These are phyloP conservation scores for Saprolegnia diclina DNA, from an alignment of 352 stramenopile species.

Conservation along the genomic window DNA sequence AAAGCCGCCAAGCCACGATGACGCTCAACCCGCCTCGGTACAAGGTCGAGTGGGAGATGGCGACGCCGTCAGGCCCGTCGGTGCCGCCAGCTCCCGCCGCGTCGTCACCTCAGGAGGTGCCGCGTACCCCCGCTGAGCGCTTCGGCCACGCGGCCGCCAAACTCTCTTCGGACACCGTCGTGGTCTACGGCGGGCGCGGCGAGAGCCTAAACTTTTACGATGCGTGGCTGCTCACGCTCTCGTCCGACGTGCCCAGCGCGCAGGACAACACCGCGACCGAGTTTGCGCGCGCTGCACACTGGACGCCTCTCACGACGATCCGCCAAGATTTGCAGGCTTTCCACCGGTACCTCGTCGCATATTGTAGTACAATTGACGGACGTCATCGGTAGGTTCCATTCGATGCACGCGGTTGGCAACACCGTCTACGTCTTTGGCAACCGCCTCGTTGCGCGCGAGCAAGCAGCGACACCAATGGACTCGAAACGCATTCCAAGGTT, in stretches of 20 bases:
- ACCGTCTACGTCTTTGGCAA: constrained; percentile 23
- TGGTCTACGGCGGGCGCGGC: constrained; percentile 9
- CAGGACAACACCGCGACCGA: background rate
- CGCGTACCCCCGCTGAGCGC: background rate
- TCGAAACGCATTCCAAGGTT: background rate
- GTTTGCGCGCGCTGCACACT: background rate
- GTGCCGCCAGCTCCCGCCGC: no score
- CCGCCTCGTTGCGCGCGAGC: background rate
- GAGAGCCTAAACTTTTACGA: background rate
- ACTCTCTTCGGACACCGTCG: background rate
- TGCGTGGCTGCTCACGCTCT: constrained; percentile 16
- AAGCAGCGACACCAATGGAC: background rate
- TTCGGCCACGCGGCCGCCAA: background rate
- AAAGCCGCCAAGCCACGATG: background rate
- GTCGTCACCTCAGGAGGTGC: background rate
- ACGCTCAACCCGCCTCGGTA: background rate
- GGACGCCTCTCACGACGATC: background rate
- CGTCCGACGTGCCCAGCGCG: background rate
- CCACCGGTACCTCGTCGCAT: constrained; percentile 5
- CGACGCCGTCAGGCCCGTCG: background rate
- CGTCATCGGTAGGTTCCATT: constrained; percentile 1
- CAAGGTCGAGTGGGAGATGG: background rate
- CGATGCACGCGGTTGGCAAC: constrained; percentile 8
- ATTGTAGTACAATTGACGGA: background rate
- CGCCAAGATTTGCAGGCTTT: background rate